Evolutionary conservation across 257 asterid genomes (phyloP), one percentile per base, ranked within the genome.

Genomic region (Nyctanthes arbortristis): DNA sequence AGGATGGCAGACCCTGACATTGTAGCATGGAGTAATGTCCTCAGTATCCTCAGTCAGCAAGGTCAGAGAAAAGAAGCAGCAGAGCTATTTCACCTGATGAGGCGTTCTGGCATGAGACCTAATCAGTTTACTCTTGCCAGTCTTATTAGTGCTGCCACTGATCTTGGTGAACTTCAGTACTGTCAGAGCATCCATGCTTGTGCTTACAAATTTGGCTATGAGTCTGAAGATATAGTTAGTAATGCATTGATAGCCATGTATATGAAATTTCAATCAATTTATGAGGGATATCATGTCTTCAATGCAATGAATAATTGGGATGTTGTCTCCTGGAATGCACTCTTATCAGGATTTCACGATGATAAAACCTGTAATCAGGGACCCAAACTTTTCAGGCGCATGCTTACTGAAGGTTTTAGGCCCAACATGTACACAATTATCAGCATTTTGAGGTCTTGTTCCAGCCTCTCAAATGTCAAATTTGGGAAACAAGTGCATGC

Each of bases 221-320:
- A 79, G 31, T 80, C 80, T 30, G 88, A 89, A 72, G 78, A 59
- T 68, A 69, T 72, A 67, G 88, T 89, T 32, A 74, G 90, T 65
- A 92, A 89, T 82, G 90, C 96, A 67, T 79, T 92, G 71, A 82
- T 90, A 73, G 77, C 88, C 70, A 87, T 92, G 98, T 92, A 92
- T 80, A 84, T 79, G 94, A 87, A 84, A 65, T 76, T 88, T 77
- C 81, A 82, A 70, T 83, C 76, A 28, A 71, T 63, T 72, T 43
- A 74, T 72, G 88, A 88, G 62, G 96, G 96, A 63, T 57, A 30
- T 75, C 72, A 27, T 69, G 74, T 89, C 69, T 92, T 89, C 43
- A 54, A 66, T 64, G 73, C 71, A 62, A 86, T 88, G 96, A 71
- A 64, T 29, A 70, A 78, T 39, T 57, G 52, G 69, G 92, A 89